Conservation (phyloP, 495 filamentous ascomycete genomes). For the Aspergillus sparsus region DNA sequence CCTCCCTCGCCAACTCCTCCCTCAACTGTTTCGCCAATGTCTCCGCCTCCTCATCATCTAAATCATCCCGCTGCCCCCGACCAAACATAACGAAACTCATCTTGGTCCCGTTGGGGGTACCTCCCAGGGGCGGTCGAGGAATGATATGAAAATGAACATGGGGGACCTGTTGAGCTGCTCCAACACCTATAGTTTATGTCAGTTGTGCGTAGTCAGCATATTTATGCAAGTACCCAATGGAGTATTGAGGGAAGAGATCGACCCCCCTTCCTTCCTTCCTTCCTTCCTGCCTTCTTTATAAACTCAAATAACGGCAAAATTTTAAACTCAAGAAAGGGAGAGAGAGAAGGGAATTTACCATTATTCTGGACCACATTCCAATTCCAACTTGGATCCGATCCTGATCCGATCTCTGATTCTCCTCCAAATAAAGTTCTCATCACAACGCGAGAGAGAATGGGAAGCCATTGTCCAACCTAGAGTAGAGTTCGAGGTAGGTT, state of each 20-base stretch:
- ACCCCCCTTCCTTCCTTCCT: background rate
- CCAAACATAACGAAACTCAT: conserved; percentile 81
- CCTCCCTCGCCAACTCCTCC: conserved; percentile 55
- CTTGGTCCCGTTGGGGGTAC: conserved; percentile 34
- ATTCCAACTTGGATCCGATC: conserved; percentile 58
- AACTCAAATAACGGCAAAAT: background rate
- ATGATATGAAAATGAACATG: conserved; percentile 95
- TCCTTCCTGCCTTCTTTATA: background rate
- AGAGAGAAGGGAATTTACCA: conserved; percentile 47
- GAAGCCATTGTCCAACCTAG: conserved; percentile 67
- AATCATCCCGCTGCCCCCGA: conserved; percentile 72
- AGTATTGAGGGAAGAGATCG: background rate
- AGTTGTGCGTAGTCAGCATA: background rate
- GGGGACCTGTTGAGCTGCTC: conserved; percentile 86
- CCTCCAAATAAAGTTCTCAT: conserved; percentile 49
- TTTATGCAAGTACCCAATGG: no score
- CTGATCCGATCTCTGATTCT: conserved; percentile 9
- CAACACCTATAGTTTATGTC: conserved; percentile 50
- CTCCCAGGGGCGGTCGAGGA: conserved; percentile 56
- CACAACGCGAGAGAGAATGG: conserved; percentile 70
- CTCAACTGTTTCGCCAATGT: conserved; percentile 64
- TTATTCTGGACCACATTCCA: conserved; percentile 96
- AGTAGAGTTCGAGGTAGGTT: no score
- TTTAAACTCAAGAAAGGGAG: conserved; percentile 9
- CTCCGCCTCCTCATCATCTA: conserved; percentile 82